phyloP scores from a whole-genome alignment of 2,329 filamentous ascomycete genomes.

The Talaromyces sp. region DNA sequence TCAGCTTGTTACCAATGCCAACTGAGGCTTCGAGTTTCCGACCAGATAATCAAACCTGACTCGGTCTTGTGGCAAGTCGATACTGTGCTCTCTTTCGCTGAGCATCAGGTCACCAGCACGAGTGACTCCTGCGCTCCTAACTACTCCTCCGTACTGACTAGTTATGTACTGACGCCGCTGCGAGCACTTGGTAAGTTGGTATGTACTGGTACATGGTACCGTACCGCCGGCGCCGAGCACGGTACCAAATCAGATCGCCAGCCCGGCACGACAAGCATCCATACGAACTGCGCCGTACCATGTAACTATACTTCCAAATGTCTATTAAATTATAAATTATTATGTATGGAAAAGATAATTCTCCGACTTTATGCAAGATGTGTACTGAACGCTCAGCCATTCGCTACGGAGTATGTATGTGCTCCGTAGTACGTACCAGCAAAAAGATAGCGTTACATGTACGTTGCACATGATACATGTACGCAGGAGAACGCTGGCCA shows the following conservation, averaged over 20 bases:
- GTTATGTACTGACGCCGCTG: not conserved
- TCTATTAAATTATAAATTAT: not conserved
- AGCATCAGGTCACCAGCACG: not conserved
- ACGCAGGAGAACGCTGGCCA: not conserved
- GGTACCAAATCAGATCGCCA: conserved; percentile 3
- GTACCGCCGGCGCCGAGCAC: not conserved
- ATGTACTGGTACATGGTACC: not conserved
- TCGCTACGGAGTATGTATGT: no score
- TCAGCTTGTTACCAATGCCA: not conserved
- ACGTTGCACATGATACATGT: not conserved
- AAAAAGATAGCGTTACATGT: not conserved
- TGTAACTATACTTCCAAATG: not conserved
- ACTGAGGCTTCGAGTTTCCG: not conserved
- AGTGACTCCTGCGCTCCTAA: not conserved
- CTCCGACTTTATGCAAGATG: not conserved
- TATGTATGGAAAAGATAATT: not conserved
- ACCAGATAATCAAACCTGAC: not conserved
- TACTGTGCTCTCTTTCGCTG: not conserved
- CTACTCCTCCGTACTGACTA: no score
- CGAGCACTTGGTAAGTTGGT: not conserved
- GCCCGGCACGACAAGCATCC: not conserved
- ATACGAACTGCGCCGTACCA: not conserved
- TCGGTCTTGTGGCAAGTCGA: conserved; percentile 2
- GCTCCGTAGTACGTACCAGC: no score
- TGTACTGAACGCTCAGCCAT: not conserved